Conservation (phyloP, 208 protist genomes). For the Trypanosoma lewisi region DNA sequence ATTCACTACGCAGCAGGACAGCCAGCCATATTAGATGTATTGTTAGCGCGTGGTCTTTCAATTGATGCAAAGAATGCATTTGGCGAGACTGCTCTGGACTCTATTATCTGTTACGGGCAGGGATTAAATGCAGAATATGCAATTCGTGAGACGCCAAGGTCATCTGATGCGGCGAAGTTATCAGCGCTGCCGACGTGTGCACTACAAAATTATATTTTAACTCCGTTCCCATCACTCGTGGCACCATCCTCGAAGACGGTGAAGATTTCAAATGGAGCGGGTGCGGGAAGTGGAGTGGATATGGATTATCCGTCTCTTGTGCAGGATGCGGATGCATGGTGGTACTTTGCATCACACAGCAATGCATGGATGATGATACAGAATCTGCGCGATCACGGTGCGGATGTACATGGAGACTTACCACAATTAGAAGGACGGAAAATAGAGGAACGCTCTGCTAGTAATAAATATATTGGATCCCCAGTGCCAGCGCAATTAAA, state of each 20-base stretch:
- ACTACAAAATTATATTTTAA: slow-evolving; percentile 79
- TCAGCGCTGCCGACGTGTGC: slow-evolving; percentile 34
- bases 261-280: not conserved
- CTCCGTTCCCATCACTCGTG: slow-evolving; percentile 29
- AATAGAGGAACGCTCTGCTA: not conserved
- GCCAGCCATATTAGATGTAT: slow-evolving; percentile 29
- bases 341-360: slow-evolving; percentile 22
- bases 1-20: slow-evolving; percentile 81
- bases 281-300: not conserved
- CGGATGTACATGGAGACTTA: slow-evolving; percentile 20
- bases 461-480: slow-evolving; percentile 4
- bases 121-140: slow-evolving; percentile 56
- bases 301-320: slow-evolving; percentile 11
- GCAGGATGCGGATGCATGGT: slow-evolving; percentile 24
- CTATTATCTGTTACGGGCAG: slow-evolving; percentile 73
- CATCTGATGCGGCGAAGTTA: slow-evolving; percentile 33
- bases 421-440: not conserved
- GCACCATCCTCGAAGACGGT: not conserved
- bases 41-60: slow-evolving; percentile 48
- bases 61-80: slow-evolving; percentile 67
- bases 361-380: slow-evolving; percentile 28
- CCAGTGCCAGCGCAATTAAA: not conserved
- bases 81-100: slow-evolving; percentile 66
- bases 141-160: slow-evolving; percentile 29
- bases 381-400: slow-evolving; percentile 24